phyloP scores from a whole-genome alignment of 768 basidiomycete genomes.

The Leucosporidium yakuticum region DNA sequence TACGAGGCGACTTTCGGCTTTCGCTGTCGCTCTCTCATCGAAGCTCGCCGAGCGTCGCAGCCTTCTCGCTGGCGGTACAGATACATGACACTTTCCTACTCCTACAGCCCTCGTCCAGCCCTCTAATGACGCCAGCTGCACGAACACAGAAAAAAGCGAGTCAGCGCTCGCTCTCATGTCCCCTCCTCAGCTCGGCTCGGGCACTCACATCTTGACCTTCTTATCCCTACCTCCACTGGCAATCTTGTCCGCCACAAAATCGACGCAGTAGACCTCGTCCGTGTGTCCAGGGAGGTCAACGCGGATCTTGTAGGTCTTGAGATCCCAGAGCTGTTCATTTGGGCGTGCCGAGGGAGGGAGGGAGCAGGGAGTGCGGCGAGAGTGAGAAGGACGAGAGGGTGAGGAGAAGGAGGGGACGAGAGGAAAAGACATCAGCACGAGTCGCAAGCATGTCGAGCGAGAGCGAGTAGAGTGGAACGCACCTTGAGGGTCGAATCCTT shows the following conservation, averaged over 20 bases:
- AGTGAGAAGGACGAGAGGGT: neutral
- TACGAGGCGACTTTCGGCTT: no score
- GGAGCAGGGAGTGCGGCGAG: neutral
- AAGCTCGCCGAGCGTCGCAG: no score
- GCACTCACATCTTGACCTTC: slow-evolving; percentile 79
- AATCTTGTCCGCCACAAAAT: slow-evolving; percentile 98
- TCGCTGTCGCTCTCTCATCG: no score
- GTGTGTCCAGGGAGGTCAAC: slow-evolving; percentile 91
- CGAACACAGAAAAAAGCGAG: no score
- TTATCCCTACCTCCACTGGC: slow-evolving; percentile 93
- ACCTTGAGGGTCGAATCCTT: slow-evolving; percentile 96
- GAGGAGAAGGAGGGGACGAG: neutral
- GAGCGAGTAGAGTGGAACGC: slow-evolving; percentile 34
- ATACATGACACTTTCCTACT: no score
- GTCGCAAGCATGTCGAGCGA: neutral
- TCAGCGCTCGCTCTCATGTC: no score
- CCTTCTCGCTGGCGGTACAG: no score
- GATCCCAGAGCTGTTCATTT: slow-evolving; percentile 78
- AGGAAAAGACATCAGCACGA: neutral
- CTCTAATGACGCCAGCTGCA: no score
- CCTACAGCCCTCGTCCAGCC: no score
- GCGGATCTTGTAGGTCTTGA: slow-evolving; percentile 92
- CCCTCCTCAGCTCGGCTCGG: no score
- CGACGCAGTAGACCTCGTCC: slow-evolving; percentile 97
- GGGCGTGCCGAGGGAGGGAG: no score